Evolutionary conservation across 1,284 basidiomycete genomes (phyloP).

Genomic region (Apiotrichum siamense): DNA sequence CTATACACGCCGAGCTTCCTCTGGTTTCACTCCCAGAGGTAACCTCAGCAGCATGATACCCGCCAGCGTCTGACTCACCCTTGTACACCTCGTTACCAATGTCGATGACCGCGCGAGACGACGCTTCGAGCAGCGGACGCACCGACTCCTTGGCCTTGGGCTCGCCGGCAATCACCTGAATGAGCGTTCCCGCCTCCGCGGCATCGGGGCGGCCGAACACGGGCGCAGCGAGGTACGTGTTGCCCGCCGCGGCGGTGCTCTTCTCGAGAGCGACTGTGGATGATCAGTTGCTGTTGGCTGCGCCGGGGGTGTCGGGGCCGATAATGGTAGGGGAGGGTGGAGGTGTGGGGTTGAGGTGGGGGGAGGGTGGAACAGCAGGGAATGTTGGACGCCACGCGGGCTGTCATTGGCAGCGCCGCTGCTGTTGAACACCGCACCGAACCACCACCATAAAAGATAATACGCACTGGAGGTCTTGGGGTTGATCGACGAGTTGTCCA

Average conservation of each 20-base stretch:
- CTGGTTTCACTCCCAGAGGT: too few species aligned
- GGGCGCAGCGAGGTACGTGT: constrained; percentile 27
- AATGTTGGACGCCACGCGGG: too few species aligned
- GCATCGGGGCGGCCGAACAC: constrained; percentile 35
- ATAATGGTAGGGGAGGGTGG: too few species aligned
- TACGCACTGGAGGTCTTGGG: constrained; percentile 30
- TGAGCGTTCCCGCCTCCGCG: constrained; percentile 27
- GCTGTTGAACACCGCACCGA: too few species aligned
- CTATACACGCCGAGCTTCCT: too few species aligned
- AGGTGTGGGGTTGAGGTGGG: too few species aligned
- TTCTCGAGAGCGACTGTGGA: constrained; percentile 24
- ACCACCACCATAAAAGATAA: neutral
- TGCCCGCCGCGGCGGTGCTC: constrained; percentile 17
- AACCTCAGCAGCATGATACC: too few species aligned
- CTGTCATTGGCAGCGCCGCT: too few species aligned
- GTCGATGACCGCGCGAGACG: constrained; percentile 25
- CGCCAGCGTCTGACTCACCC: constrained; percentile 24
- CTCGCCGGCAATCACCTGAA: constrained; percentile 27
- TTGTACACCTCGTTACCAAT: constrained; percentile 34
- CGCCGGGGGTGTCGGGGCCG: too few species aligned
- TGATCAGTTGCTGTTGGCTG: neutral
- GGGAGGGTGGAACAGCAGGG: too few species aligned
- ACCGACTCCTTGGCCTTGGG: constrained; percentile 16
- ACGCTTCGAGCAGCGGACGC: constrained; percentile 18
- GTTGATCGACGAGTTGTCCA: constrained; percentile 31